Evolutionary conservation across 768 basidiomycete species (phyloP).

Genomic region (Lactifluus hygrophoroides): DNA sequence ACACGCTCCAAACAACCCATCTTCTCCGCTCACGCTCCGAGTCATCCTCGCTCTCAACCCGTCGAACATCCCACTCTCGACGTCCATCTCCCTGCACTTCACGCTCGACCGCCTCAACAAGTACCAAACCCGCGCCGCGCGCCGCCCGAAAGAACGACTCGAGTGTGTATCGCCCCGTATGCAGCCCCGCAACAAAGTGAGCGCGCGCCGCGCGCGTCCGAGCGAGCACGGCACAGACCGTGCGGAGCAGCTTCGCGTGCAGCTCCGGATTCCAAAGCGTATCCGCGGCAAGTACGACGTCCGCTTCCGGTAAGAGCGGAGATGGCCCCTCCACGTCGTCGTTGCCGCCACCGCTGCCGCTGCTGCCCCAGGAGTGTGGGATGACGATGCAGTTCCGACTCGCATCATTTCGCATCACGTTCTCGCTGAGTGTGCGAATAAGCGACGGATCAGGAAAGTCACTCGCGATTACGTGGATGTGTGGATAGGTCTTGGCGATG

Average conservation of each 20-base stretch:
- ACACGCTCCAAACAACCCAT: conserved; percentile 61
- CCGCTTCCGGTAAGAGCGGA: conserved; percentile 26
- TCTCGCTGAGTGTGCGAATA: conserved; percentile 48
- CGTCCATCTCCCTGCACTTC: conserved; percentile 32
- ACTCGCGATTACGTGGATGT: conserved; percentile 41
- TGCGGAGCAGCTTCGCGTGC: conserved; percentile 45
- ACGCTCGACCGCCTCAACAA: conserved; percentile 41
- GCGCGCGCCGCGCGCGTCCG: conserved; percentile 38
- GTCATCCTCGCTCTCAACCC: conserved; percentile 50
- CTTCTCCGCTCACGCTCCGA: conserved; percentile 55
- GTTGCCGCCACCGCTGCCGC: too few species aligned
- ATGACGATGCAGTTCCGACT: conserved; percentile 40
- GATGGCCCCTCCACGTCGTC: conserved; percentile 41
- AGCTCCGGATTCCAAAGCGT: conserved; percentile 68
- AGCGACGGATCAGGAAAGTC: conserved; percentile 67
- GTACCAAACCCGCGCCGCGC: conserved; percentile 33
- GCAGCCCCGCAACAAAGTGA: conserved; percentile 64
- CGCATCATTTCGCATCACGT: conserved; percentile 45
- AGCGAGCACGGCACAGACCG: conserved; percentile 42
- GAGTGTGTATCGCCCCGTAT: conserved; percentile 69
- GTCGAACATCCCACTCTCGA: conserved; percentile 45
- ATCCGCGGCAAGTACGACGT: conserved; percentile 64
- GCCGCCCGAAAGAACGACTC: conserved; percentile 46
- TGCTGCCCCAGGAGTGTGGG: conserved; percentile 68
- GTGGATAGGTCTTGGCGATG: conserved; percentile 42